Percentiles rank a stretch among this genome's conserved stretches.
Conservation (phyloP, 2,329 filamentous ascomycete genomes). For the Ophiostoma ulmi region DNA sequence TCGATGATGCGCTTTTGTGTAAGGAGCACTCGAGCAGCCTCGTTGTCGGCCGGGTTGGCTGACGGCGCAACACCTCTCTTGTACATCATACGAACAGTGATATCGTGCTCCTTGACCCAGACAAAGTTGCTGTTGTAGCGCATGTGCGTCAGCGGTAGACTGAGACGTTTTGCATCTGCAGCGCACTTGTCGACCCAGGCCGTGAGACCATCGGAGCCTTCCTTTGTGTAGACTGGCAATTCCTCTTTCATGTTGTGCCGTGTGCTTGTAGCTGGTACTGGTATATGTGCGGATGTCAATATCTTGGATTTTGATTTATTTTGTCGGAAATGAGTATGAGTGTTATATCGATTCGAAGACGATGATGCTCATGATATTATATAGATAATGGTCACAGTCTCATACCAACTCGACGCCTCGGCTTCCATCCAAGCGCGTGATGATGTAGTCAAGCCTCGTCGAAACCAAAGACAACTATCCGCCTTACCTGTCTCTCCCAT, state of each 20-base stretch:
- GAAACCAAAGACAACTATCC: neutral
- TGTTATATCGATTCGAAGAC: neutral
- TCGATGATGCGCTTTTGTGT: slow-evolving; percentile 24
- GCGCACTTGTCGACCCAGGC: slow-evolving; percentile 22
- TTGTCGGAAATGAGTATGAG: neutral
- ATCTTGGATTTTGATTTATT: neutral
- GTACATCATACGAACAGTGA: neutral
- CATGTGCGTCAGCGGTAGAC: slow-evolving; percentile 28
- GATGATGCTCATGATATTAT: neutral
- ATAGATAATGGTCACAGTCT: neutral
- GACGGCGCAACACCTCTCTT: neutral
- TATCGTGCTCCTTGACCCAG: slow-evolving; percentile 12
- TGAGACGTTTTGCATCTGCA: slow-evolving; percentile 23
- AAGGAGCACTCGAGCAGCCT: slow-evolving; percentile 22
- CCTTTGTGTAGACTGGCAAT: neutral
- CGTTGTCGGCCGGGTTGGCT: neutral
- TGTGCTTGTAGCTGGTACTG: neutral
- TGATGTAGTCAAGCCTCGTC: neutral
- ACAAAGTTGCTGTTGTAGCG: slow-evolving; percentile 6
- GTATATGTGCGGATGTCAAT: neutral
- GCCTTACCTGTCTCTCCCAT: neutral
- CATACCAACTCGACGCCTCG: neutral
- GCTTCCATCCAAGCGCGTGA: neutral
- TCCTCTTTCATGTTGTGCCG: neutral
- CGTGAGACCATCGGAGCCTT: slow-evolving; percentile 16